Evolutionary conservation across 352 stramenopile genomes (phyloP), one percentile per base, ranked within the genome.

Genomic region (Aphanomyces stellatus): DNA sequence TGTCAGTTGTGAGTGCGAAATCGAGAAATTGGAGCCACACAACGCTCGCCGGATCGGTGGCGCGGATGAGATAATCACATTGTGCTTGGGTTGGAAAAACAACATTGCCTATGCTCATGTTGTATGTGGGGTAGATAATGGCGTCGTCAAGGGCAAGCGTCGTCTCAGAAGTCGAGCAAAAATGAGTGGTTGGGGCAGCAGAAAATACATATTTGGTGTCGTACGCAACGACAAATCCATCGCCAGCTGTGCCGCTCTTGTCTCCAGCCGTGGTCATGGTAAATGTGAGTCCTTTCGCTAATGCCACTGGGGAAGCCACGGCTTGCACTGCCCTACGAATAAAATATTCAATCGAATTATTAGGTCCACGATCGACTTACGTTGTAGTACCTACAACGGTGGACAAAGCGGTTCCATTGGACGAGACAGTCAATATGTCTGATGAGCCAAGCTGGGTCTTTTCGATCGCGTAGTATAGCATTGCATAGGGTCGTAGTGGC

Each of bases 171-270:
- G 60, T 19, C 2, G 4, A 17, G 33, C 60, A 67, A 40, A 67
- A 67, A 53, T 67, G 60, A 22, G 8, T 3, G 7, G 30, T 67
- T 5, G 27, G n/a, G 1, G 19, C 27, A 4, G 27, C 33, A 22
- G 41, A 6, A 28, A 67, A 67, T 13, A 41, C 24, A n/a, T 42
- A 57, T 30, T 25, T n/a, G 1, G 60, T 67, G 35, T 57, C 41
- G 49, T 57, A 67, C 33, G 51, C 41, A 6, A 67, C 7, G 4
- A 67, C 60, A 49, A 67, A 67, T n/a, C 60, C 60, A 34, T 67
- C 60, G 34, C 17, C 27, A 8, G 33, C 2, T 6, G 25, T 33
- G 28, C 35, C 41, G 1, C 5, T 49, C 19, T 57, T 46, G 41
- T 67, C 60, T 13, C 60, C 60, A 13, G 43, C 22, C 6, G 43